Evolutionary conservation across 768 basidiomycete genomes (phyloP), one percentile per base, ranked within the genome.

Genomic region (Leccinum disarticulatum): DNA sequence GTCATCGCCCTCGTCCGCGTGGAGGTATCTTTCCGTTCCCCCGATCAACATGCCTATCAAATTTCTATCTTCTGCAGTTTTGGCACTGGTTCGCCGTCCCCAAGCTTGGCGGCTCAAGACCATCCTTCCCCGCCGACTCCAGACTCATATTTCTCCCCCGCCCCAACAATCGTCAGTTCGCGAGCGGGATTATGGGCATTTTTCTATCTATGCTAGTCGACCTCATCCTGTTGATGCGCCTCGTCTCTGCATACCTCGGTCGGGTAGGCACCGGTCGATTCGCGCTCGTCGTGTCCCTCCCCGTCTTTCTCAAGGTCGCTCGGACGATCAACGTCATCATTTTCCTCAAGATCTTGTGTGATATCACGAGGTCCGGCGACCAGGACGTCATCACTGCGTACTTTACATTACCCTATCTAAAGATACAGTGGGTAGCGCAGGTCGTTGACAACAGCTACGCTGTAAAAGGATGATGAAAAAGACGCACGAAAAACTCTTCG

Each of bases 161-260:
- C 8, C 22, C 60, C 60, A 14, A 33, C 60, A 55, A 58, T 73
- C 36, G 47, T 49, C 49, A 31, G 47, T 33, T 56, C 66, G 61
- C 68, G 14, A 72, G 74, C 30, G 75, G 74, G 5, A 54, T 69
- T n/a, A 55, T 74, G 6, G 75, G 75, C 2, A 61, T 63, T 9
- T 67, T 69, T 35, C 68, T 72, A 53, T 66, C 65, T 27, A 67
- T 74, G 36, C 52, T 74, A 3, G 71, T 74, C 14, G 74, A 75
- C 38, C 46, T 65, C 48, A 73, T 62, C 11, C 49, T 74, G 22
- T 66, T 74, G 22, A 38, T 72, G 19, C 74, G 74, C 51, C 66
- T 74, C 17, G 47, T 63, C 41, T 61, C 67, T 14, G 69, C 74
- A 25, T 54, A 75, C 31, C 59, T 60, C 49, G 43, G 27, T 7